Base-by-base conservation (phyloP, 2,329 filamentous ascomycete genomes). In the Lizonia empirigonia region DNA sequence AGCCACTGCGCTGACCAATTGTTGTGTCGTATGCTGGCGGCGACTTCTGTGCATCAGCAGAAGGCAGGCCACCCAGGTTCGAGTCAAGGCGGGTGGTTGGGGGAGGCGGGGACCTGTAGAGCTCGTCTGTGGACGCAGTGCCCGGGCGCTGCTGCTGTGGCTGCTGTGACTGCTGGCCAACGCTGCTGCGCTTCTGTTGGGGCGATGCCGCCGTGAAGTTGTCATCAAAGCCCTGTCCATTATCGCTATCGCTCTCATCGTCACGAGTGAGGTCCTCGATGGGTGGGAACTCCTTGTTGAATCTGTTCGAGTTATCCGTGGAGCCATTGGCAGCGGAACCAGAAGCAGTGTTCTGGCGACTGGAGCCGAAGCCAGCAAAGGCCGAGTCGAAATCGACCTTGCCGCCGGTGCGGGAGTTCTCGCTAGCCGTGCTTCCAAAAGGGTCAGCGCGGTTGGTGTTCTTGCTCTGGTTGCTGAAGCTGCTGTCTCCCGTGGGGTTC, bases 371-470 rank as follows among this genome's bases (percentile, higher is more conserved):
- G 49, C 86, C 87, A 34, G 88, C 89, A 77, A 95, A 95, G 1
- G 90, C 90, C 54, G 87, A 86, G 67, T 95, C 90, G 61, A 95
- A 94, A 63, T 94, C 90, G 40, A 89, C 86, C 75, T 91, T 91
- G 32, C 85, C 72, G 19, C 74, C 76, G 50, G 37, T 61, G 49
- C 67, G 67, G 26, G 70, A 61, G 20, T 72, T 70, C 19, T 71
- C 67, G 27, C 58, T 64, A 19, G 63, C 54, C 5, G 65, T 61
- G 46, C 58, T 59, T 49, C 65, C 57, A 34, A 78, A 78, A 9
- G 75, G 76, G 62, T 79, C 78, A 41, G 70, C 64, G 35, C 72
- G 73, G 41, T 66, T 72, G 53, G 68, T 74, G 35, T 69, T 67
- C 38, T 74, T 75, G 61, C 75, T 76, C 53, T 76, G 70, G 50